phyloP scores from a whole-genome alignment of 805 yeast genomes.

The Hermanozyma aechmeae region DNA sequence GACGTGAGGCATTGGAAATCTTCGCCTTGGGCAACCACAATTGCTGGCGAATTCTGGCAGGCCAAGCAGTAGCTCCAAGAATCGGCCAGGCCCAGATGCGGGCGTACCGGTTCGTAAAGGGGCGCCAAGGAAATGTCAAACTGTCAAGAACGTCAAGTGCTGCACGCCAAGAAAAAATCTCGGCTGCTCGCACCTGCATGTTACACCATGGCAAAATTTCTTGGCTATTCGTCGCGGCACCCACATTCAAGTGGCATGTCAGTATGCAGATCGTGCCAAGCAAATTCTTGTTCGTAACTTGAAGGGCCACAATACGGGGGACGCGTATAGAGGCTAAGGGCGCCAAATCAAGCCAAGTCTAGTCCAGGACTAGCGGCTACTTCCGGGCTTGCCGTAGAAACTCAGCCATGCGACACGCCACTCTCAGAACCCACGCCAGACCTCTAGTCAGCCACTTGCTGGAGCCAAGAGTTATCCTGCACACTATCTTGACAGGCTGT shows the following conservation, averaged over 20 bases:
- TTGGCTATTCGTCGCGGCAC: neutral
- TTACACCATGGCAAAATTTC: neutral
- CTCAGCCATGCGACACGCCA: too few species aligned
- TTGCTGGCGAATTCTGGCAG: too few species aligned
- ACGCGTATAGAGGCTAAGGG: neutral
- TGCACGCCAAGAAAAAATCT: neutral
- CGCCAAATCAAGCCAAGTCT: neutral
- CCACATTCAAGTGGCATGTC: neutral
- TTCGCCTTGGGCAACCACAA: too few species aligned
- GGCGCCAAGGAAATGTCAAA: constrained; percentile 2
- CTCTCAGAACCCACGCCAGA: too few species aligned
- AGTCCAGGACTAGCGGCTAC: too few species aligned
- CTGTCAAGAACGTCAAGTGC: constrained; percentile 1
- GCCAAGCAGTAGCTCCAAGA: too few species aligned
- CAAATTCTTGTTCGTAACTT: neutral
- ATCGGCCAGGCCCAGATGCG: neutral
- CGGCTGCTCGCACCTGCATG: neutral
- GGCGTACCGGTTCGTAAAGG: constrained; percentile 1
- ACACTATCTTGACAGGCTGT: too few species aligned
- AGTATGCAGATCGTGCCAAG: neutral
- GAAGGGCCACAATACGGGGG: neutral
- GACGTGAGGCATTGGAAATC: too few species aligned
- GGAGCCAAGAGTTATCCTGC: too few species aligned
- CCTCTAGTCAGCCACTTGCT: too few species aligned
- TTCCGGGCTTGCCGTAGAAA: too few species aligned